Evolutionary conservation across 192 early-diverging fungal genomes (phyloP), one percentile per base, ranked within the genome.

Genomic region (Backusella sp.): DNA sequence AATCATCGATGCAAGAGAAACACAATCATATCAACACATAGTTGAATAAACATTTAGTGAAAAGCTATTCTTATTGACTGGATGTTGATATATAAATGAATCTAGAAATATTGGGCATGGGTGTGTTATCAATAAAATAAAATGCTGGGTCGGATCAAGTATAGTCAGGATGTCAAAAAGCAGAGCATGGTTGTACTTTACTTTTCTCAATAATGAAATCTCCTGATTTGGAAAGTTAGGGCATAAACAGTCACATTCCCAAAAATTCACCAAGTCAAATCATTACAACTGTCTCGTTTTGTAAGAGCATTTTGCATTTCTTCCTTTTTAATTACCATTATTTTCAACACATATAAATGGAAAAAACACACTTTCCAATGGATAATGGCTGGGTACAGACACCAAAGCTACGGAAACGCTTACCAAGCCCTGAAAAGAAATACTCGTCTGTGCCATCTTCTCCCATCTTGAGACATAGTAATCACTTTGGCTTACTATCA

Each of bases 301-400:
- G 53, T 62, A 12, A 28, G 56, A n/a, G 26, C 9, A 49, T 6
- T 7, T 49, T 49, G 17, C 23, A 62, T 62, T 59, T 62, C 21
- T 62, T 62, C 23, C 26, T 23, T 28, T 26, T 62, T 28, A 62
- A 28, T 14, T 14, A 62, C 12, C 12, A 23, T 62, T 28, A 21
- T 56, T 32, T 32, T 32, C 32, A 32, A 32, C 19, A 32, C 19
- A 21, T 52, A n/a, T n/a, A 53, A 62, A 62, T 62, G 56, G 56
- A 62, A 28, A 26, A 62, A 62, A 26, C 21, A 19, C 9, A 15
- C 1, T 69, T 69, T 69, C 68, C 68, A 37, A 36, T 69, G 34
- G 21, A 69, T 23, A 69, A 34, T 69, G 68, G 68, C 11, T 69
- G 68, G 68, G 68, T 69, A n/a, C 35, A 69, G 37, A 69, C 68